Percentiles rank a stretch among this genome's conserved stretches.
Conservation (phyloP, 805 yeast species). For the Yamadazyma akitaensis region DNA sequence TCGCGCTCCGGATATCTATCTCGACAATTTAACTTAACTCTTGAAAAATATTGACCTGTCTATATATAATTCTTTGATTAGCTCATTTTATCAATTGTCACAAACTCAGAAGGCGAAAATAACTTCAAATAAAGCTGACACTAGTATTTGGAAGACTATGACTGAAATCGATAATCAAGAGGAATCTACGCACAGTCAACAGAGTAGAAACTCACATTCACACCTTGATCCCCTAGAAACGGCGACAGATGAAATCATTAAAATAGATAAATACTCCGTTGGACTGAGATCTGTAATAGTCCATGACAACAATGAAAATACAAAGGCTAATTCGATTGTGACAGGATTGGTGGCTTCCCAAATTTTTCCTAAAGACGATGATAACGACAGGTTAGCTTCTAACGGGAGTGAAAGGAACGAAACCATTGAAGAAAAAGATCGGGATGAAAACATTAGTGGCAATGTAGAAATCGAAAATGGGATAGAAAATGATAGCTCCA, state of each 20-base stretch:
- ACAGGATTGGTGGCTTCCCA: neutral
- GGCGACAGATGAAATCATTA: neutral
- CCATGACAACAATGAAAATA: neutral
- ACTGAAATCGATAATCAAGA: neutral
- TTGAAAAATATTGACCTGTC: neutral
- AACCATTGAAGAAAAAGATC: neutral
- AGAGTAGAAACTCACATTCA: neutral
- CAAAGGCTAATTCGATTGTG: neutral
- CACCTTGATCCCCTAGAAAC: neutral
- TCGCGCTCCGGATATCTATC: neutral
- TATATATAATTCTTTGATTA: neutral
- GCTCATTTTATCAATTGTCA: neutral
- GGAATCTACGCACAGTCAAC: neutral
- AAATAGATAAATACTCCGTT: neutral
- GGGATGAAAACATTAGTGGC: neutral
- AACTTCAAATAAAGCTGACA: neutral
- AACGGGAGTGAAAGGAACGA: neutral
- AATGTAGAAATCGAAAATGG: neutral
- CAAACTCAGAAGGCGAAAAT: neutral
- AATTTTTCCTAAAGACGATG: neutral
- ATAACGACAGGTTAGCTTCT: neutral
- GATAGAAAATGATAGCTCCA: neutral
- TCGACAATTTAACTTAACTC: conserved; percentile 3
- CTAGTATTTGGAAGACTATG: neutral
- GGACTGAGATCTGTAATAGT: neutral